Percentiles rank a stretch among this genome's conserved stretches.
Conservation (phyloP, 331 rosid genomes). For the Quercus lobata region DNA sequence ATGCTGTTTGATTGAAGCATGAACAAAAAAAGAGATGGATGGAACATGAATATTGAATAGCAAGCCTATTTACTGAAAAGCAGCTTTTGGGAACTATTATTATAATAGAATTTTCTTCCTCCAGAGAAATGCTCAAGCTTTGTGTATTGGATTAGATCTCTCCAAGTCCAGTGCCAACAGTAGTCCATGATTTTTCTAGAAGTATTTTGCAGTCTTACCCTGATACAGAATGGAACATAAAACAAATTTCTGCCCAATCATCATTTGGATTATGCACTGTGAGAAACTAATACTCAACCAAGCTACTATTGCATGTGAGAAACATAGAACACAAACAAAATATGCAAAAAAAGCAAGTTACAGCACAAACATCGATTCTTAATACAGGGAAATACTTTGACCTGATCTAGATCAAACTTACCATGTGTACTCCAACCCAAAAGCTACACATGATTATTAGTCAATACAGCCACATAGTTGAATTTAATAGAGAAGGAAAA, state of each 20-base stretch:
- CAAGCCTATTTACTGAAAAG: not conserved
- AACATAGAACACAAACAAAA: not conserved
- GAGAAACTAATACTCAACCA: not conserved
- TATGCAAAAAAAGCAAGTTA: not conserved
- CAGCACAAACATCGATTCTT: no score
- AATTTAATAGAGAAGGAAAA: not conserved
- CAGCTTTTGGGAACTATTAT: not conserved
- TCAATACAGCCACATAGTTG: no score
- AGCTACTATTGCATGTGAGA: not conserved
- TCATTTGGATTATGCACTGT: not conserved
- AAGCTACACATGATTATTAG: not conserved
- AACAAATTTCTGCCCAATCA: not conserved
- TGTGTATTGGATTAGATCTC: not conserved
- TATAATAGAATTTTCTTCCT: not conserved
- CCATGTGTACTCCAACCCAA: not conserved
- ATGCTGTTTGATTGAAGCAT: not conserved
- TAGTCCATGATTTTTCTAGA: not conserved
- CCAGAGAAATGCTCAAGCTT: not conserved
- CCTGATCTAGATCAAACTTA: not conserved
- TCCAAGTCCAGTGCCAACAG: not conserved
- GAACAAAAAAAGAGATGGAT: not conserved
- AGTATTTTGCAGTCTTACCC: not conserved
- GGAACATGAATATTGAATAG: not conserved
- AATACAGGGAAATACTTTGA: not conserved
- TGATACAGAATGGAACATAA: not conserved